Percentiles rank a stretch among this genome's conserved stretches.
These are phyloP conservation scores for Calocybe indica DNA, from an alignment of 768 basidiomycete genomes.

Conservation along the genomic window DNA sequence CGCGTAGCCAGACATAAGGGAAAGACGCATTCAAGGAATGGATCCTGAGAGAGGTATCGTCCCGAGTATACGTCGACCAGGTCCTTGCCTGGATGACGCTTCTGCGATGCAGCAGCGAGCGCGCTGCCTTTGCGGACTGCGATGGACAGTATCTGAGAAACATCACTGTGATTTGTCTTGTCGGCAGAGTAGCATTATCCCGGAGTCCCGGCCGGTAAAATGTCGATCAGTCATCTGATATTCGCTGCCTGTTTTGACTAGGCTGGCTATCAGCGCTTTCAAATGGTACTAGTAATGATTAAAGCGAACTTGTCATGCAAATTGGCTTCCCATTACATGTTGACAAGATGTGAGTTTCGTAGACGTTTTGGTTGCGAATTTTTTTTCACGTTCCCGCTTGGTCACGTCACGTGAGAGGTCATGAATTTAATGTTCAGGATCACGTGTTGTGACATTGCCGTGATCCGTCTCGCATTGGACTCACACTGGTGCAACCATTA, in stretches of 20 bases:
- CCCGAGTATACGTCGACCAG: slow-evolving; percentile 18
- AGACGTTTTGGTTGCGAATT: too few species aligned
- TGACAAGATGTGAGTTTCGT: too few species aligned
- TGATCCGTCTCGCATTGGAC: too few species aligned
- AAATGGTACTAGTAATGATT: too few species aligned
- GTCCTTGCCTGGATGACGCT: not conserved
- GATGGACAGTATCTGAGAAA: not conserved
- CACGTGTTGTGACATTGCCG: too few species aligned
- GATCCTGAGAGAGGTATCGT: slow-evolving; percentile 25
- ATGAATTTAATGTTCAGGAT: too few species aligned
- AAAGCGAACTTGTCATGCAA: too few species aligned
- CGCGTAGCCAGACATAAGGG: slow-evolving; percentile 76
- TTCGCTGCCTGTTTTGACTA: not conserved
- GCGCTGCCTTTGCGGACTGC: too few species aligned
- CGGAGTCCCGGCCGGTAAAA: not conserved
- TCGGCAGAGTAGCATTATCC: not conserved
- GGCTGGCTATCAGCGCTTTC: not conserved
- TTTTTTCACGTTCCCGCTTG: too few species aligned
- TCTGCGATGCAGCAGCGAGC: not conserved
- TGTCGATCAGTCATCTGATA: not conserved
- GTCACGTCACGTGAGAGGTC: too few species aligned
- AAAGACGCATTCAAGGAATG: slow-evolving; percentile 40
- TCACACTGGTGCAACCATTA: too few species aligned
- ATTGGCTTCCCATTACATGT: too few species aligned
- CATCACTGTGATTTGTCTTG: not conserved